A percentile compares a stretch with the other conserved stretches of the same genome.
phyloP scores from a whole-genome alignment of 192 early-diverging fungal species.

The Geranomyces michiganensis region DNA sequence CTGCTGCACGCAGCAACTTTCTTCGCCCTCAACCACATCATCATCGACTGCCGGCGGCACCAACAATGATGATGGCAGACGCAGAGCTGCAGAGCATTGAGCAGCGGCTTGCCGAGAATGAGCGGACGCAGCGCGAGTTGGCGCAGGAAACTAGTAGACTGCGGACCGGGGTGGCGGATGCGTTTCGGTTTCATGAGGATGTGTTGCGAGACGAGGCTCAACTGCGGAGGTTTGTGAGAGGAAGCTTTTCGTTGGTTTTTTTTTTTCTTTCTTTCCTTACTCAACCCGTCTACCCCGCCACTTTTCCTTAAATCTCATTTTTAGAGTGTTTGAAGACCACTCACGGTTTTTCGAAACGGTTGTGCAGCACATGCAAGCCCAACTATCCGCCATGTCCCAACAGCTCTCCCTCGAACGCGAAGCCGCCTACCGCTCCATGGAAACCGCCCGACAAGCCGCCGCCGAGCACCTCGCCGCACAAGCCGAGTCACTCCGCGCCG shows the following conservation, averaged over 20 bases:
- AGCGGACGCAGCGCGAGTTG: conserved; percentile 12
- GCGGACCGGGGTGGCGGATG: conserved; percentile 7
- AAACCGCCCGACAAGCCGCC: conserved; percentile 5
- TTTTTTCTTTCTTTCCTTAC: no score
- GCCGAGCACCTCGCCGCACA: not conserved
- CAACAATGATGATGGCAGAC: no score
- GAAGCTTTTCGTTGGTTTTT: not conserved
- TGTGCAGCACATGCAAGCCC: conserved; percentile 14
- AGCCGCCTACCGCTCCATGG: conserved; percentile 12
- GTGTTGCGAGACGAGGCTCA: conserved; percentile 15
- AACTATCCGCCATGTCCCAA: not conserved
- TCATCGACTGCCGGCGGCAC: no score
- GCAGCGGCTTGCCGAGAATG: conserved; percentile 20
- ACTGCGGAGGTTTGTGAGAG: conserved; percentile 9
- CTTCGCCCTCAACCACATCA: no score
- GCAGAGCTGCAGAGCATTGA: conserved; percentile 8
- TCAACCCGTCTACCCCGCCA: not conserved
- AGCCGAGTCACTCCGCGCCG: not conserved
- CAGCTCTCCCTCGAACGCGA: conserved; percentile 21
- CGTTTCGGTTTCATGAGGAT: conserved; percentile 26
- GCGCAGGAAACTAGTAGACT: conserved; percentile 7
- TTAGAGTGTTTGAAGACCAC: conserved; percentile 24
- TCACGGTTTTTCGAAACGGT: conserved; percentile 19
- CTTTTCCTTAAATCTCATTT: not conserved
- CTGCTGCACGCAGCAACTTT: no score